These are phyloP conservation scores for Chimonanthus praecox DNA, from an alignment of 164 flowering plant species.

Conservation along the genomic window DNA sequence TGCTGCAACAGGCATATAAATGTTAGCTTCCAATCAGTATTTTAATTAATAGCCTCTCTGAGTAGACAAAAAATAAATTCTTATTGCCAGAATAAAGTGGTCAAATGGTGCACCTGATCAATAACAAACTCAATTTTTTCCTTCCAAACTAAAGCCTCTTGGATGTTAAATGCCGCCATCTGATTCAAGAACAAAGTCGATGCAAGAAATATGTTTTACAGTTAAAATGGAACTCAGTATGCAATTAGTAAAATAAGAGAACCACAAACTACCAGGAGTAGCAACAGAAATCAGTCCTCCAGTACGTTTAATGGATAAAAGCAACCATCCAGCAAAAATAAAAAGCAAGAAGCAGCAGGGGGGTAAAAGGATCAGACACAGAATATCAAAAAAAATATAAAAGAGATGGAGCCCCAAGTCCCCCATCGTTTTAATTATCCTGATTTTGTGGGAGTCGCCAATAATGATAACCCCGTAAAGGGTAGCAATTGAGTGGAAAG, in stretches of 20 bases:
- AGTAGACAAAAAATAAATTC: not conserved
- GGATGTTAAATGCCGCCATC: slow-evolving; percentile 99
- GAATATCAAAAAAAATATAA: not conserved
- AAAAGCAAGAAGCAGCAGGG: not conserved
- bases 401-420: not conserved
- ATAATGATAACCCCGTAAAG: too few relatives aligned
- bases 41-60: not conserved
- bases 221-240: not conserved
- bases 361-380: not conserved
- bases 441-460: too few relatives aligned
- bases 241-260: not conserved
- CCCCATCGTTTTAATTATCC: not conserved
- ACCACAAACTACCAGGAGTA: not conserved
- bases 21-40: slow-evolving; percentile 1
- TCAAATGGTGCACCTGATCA: slow-evolving; percentile 61
- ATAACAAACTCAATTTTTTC: slow-evolving; percentile 89
- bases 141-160: slow-evolving; percentile 94
- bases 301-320: not conserved
- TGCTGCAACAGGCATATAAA: slow-evolving; percentile 43
- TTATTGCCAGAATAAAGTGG: not conserved
- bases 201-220: not conserved
- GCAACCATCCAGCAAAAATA: not conserved
- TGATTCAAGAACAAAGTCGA: slow-evolving; percentile 25
- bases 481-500: too few relatives aligned
- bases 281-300: not conserved